Conservation (phyloP, 768 basidiomycete genomes). For the Termitomyces sp. region DNA sequence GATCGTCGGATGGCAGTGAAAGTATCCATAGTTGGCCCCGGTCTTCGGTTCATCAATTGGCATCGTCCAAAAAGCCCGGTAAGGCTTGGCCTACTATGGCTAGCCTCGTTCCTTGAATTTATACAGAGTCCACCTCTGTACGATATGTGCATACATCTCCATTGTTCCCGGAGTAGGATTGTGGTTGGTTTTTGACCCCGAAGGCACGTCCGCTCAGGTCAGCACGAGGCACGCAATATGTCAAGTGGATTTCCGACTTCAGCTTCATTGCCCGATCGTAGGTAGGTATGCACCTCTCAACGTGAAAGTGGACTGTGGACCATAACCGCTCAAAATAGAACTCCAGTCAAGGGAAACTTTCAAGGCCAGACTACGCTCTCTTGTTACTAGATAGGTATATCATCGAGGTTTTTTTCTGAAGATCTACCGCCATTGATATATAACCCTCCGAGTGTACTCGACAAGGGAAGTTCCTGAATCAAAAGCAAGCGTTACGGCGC, state of each 20-base stretch:
- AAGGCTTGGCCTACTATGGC: background rate
- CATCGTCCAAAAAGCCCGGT: conserved; percentile 1
- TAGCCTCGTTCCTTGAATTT: background rate
- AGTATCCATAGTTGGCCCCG: background rate
- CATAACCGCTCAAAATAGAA: background rate
- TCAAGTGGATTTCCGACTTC: background rate
- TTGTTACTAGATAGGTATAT: background rate
- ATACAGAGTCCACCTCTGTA: background rate
- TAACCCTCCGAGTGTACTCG: too few relatives aligned
- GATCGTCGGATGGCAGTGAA: background rate
- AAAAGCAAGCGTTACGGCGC: background rate
- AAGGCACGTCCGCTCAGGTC: background rate
- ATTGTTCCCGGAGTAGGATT: background rate
- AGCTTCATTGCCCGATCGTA: background rate
- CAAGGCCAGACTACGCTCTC: background rate
- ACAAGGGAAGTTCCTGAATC: background rate
- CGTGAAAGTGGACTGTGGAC: background rate
- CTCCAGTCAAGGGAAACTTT: background rate
- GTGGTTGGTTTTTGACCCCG: background rate
- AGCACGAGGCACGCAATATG: background rate
- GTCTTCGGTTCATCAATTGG: background rate
- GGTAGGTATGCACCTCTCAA: background rate
- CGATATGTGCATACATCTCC: background rate
- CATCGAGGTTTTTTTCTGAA: background rate
- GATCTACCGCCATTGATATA: background rate